phyloP scores from a whole-genome alignment of 78 protist genomes.

The Dictyostelium purpureum region DNA sequence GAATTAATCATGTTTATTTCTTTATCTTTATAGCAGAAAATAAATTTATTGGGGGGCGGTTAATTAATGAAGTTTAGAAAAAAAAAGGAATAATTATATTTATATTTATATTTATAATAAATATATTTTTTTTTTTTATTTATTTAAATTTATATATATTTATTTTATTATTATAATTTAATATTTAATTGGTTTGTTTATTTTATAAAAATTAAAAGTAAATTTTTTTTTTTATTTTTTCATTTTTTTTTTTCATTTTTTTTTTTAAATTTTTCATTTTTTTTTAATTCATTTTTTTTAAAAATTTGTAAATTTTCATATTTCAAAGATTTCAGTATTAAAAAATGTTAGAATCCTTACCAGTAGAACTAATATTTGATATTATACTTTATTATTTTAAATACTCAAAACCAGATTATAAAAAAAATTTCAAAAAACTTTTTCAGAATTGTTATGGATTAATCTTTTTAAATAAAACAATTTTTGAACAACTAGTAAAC shows the following conservation, averaged over 20 bases:
- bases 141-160: neutral
- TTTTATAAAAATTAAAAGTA: no score
- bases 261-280: neutral
- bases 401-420: neutral
- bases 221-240: neutral
- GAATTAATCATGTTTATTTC: no score
- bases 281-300: neutral
- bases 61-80: no score
- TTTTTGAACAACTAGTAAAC: neutral
- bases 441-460: no score
- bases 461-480: neutral
- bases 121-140: neutral
- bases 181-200: no score
- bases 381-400: neutral
- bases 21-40: no score
- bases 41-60: no score
- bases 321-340: neutral
- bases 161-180: no score
- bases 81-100: no score
- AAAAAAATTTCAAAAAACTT: neutral
- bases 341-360: neutral
- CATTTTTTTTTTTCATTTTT: neutral
- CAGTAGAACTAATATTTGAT: neutral
- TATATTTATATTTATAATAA: no score
- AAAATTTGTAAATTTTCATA: neutral